phyloP scores from a whole-genome alignment of 2,329 filamentous ascomycete genomes.

The Paracoccidioides brasiliensis region DNA sequence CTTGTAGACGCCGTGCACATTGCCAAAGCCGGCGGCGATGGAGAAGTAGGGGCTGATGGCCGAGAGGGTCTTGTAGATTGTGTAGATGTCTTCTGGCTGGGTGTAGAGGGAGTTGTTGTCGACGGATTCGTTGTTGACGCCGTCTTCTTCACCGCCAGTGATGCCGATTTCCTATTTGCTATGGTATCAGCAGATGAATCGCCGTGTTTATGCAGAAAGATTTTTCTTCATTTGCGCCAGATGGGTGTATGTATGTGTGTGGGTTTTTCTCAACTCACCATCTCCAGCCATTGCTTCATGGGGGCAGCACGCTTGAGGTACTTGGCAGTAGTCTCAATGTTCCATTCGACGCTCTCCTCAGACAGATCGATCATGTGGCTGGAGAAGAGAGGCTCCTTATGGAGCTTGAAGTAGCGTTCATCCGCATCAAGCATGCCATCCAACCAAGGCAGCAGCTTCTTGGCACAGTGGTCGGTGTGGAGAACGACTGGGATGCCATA shows the following conservation, averaged over 20 bases:
- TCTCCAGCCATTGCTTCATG: slow-evolving; percentile 99
- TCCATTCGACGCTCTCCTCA: slow-evolving; percentile 79
- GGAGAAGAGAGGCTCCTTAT: slow-evolving; percentile 86
- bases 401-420: slow-evolving; percentile 86
- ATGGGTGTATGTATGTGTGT: neutral
- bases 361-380: slow-evolving; percentile 98
- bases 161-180: slow-evolving; percentile 61
- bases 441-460: slow-evolving; percentile 98
- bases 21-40: slow-evolving; percentile 95
- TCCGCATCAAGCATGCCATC: slow-evolving; percentile 92
- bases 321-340: slow-evolving; percentile 80
- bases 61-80: slow-evolving; percentile 75
- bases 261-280: slow-evolving; percentile 44
- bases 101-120: slow-evolving; percentile 97
- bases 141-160: slow-evolving; percentile 94
- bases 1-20: slow-evolving; percentile 99
- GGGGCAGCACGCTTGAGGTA: slow-evolving; percentile 90
- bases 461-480: slow-evolving; percentile 97
- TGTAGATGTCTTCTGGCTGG: slow-evolving; percentile 89
- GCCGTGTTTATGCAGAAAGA: neutral
- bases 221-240: neutral
- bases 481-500: slow-evolving; percentile 88
- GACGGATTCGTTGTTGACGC: slow-evolving; percentile 95
- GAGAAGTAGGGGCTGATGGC: slow-evolving; percentile 92
- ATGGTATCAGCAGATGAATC: neutral